Conservation (phyloP, 2,329 filamentous ascomycete species). For the Phialophora macrospora region DNA sequence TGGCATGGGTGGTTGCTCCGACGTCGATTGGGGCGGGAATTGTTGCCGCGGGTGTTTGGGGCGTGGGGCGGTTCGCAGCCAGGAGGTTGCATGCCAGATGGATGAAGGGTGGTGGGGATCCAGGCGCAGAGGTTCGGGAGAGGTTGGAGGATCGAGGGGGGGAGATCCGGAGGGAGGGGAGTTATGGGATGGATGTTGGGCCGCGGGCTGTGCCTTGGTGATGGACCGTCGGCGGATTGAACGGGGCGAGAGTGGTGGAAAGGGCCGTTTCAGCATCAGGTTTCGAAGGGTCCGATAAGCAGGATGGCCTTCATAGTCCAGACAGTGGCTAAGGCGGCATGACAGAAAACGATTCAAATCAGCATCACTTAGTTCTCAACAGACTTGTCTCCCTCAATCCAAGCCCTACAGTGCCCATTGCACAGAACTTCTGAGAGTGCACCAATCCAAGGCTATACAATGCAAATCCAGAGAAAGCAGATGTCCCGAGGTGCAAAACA, state of each 20-base stretch:
- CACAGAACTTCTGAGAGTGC: neutral
- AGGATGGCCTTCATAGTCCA: neutral
- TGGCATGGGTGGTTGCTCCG: constrained; percentile 37
- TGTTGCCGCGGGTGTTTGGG: constrained; percentile 36
- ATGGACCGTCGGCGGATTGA: neutral
- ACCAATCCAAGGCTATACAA: neutral
- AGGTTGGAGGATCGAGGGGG: constrained; percentile 27
- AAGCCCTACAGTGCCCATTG: neutral
- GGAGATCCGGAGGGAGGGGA: constrained; percentile 25
- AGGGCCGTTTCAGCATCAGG: too few species aligned
- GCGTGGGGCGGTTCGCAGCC: constrained; percentile 35
- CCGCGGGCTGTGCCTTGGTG: constrained; percentile 36
- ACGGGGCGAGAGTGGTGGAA: neutral
- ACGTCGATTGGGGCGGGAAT: constrained; percentile 37
- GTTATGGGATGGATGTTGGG: constrained; percentile 34
- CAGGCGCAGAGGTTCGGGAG: constrained; percentile 32
- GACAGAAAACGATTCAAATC: neutral
- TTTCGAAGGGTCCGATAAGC: too few species aligned
- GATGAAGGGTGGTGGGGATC: constrained; percentile 33
- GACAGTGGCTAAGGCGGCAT: neutral
- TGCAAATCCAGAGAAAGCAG: neutral
- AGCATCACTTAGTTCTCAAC: neutral
- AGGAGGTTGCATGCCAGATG: constrained; percentile 34
- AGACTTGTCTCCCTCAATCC: neutral
- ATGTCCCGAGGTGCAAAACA: neutral